Conservation (phyloP, 2,329 filamentous ascomycete genomes). For the Ceratocystis variospora region DNA sequence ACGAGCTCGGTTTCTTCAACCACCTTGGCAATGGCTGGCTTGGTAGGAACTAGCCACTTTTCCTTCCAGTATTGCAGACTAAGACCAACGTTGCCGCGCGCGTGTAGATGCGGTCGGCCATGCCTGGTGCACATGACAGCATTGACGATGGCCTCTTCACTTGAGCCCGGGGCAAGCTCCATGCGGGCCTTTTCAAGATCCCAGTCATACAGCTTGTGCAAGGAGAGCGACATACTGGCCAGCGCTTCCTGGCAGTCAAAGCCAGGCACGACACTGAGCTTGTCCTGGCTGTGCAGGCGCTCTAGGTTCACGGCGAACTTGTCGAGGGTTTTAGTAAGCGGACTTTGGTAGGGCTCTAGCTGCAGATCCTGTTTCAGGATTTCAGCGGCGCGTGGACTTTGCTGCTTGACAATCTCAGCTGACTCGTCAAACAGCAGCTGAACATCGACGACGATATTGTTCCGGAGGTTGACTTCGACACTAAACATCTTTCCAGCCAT, state of each 20-base stretch:
- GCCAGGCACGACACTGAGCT: slow-evolving; percentile 51
- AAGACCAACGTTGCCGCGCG: slow-evolving; percentile 51
- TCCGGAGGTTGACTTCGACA: slow-evolving; percentile 47
- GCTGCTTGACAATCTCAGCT: slow-evolving; percentile 42
- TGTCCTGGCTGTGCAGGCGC: slow-evolving; percentile 54
- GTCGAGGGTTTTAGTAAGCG: slow-evolving; percentile 56
- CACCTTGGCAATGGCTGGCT: slow-evolving; percentile 28
- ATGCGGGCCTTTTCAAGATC: slow-evolving; percentile 45
- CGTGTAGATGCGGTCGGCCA: slow-evolving; percentile 59
- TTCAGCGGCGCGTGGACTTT: slow-evolving; percentile 46
- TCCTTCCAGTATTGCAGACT: slow-evolving; percentile 68
- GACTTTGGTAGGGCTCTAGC: slow-evolving; percentile 44
- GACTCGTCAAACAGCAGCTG: slow-evolving; percentile 49
- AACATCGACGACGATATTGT: slow-evolving; percentile 49
- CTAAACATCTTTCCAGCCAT: slow-evolving; percentile 49
- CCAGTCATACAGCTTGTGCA: slow-evolving; percentile 56
- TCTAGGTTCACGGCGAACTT: slow-evolving; percentile 59
- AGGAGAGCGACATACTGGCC: slow-evolving; percentile 55
- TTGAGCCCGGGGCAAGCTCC: slow-evolving; percentile 19
- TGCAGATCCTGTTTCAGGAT: slow-evolving; percentile 54
- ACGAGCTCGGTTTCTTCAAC: slow-evolving; percentile 35
- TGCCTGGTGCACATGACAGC: slow-evolving; percentile 55
- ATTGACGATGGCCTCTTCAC: slow-evolving; percentile 36
- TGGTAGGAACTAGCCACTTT: slow-evolving; percentile 34
- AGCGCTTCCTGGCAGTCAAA: slow-evolving; percentile 69